Conservation (phyloP, 805 yeast species). For the Metschnikowia santaceciliae region DNA sequence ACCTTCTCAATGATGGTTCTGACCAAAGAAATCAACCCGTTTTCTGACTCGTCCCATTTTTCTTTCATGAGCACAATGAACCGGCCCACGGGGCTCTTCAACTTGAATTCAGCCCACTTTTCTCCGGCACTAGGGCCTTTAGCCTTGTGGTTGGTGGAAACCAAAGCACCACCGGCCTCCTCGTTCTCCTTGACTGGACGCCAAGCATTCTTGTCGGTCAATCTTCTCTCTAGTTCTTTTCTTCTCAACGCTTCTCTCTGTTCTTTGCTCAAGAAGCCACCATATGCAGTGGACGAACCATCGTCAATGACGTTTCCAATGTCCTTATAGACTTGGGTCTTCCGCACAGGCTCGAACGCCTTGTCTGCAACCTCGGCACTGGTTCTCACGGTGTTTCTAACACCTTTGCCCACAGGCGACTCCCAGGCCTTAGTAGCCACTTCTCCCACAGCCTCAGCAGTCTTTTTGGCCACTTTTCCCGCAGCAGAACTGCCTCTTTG, state of each 20-base stretch:
- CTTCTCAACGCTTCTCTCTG: constrained; percentile 67
- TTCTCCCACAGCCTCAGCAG: constrained; percentile 91
- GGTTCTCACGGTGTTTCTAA: constrained; percentile 76
- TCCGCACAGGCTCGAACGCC: constrained; percentile 87
- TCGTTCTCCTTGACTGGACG: constrained; percentile 73
- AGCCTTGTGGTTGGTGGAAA: constrained; percentile 76
- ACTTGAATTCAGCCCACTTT: constrained; percentile 61
- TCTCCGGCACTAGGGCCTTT: constrained; percentile 66
- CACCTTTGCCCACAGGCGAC: constrained; percentile 83
- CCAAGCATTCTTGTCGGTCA: constrained; percentile 55
- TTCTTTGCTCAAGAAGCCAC: constrained; percentile 86
- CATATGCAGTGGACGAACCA: constrained; percentile 84
- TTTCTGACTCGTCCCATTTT: constrained; percentile 90
- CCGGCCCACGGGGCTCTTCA: constrained; percentile 68
- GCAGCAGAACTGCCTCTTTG: constrained; percentile 66
- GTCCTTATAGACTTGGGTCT: constrained; percentile 86
- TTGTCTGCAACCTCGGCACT: constrained; percentile 86
- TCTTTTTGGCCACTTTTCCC: constrained; percentile 73
- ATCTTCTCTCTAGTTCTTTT: constrained; percentile 47
- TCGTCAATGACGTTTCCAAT: constrained; percentile 86
- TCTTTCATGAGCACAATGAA: constrained; percentile 55
- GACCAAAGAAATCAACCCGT: constrained; percentile 76
- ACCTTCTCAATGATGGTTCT: constrained; percentile 78
- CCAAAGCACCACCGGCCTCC: constrained; percentile 77
- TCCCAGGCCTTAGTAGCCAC: constrained; percentile 95